These are phyloP conservation scores for Xylaria telfairii DNA, from an alignment of 495 filamentous ascomycete species.

Conservation along the genomic window DNA sequence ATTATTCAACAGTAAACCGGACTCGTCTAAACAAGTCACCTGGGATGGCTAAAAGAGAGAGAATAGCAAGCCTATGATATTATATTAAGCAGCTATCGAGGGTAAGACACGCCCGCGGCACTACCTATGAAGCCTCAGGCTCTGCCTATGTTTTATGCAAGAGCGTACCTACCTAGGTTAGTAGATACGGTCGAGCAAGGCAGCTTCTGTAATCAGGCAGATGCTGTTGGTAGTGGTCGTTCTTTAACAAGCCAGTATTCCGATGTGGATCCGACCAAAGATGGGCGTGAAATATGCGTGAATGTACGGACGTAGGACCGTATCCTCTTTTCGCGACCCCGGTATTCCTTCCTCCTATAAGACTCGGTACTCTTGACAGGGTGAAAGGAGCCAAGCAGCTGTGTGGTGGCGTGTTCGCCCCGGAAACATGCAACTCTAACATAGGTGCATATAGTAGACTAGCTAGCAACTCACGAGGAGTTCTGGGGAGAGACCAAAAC, in stretches of 20 bases:
- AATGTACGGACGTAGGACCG: background rate
- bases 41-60: background rate
- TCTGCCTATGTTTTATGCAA: background rate
- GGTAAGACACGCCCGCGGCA: background rate
- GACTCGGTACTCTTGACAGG: background rate
- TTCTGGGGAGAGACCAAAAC: constrained; percentile 88
- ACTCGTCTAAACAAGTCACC: background rate
- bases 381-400: background rate
- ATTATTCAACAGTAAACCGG: no score
- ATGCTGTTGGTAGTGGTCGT: background rate
- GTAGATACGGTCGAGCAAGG: background rate
- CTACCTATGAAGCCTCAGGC: background rate
- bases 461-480: constrained; percentile 37
- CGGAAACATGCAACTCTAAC: background rate
- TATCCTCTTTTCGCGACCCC: background rate
- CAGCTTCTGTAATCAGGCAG: background rate
- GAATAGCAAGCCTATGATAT: no score
- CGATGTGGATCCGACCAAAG: background rate
- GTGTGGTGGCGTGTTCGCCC: background rate
- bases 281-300: background rate
- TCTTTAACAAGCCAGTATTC: background rate
- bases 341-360: background rate
- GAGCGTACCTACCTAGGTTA: background rate
- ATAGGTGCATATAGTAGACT: background rate
- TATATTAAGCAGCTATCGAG: background rate